A percentile compares a stretch with the other conserved stretches of the same genome.
Conservation (phyloP, 164 flowering plant species). For the Kingdonia uniflora region DNA sequence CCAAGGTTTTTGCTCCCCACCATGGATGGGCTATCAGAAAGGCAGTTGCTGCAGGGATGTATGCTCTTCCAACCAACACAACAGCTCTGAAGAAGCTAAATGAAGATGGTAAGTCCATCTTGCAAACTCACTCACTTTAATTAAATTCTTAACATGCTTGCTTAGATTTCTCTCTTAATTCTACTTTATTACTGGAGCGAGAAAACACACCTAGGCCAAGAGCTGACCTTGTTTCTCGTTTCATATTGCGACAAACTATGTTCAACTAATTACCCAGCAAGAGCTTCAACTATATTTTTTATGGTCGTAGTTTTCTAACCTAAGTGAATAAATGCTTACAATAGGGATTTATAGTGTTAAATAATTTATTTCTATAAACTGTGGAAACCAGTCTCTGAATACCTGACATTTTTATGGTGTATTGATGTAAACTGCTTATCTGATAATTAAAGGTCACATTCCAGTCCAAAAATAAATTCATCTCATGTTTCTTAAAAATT, state of each 20-base stretch:
- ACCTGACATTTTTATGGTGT: no score
- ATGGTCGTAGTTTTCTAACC: no score
- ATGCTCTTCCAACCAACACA: constrained; percentile 64
- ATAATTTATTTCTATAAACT: no score
- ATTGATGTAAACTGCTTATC: no score
- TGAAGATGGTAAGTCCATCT: constrained; percentile 56
- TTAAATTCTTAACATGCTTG: neutral
- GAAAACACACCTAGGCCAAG: neutral
- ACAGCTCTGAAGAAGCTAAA: constrained; percentile 58
- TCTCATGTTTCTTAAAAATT: no score
- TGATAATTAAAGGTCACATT: no score
- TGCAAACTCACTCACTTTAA: neutral
- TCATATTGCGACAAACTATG: neutral
- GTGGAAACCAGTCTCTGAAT: no score
- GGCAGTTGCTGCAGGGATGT: constrained; percentile 85
- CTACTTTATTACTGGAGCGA: neutral
- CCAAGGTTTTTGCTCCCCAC: constrained; percentile 63
- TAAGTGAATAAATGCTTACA: no score
- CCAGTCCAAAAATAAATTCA: no score
- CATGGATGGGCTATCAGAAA: constrained; percentile 79
- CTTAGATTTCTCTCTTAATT: neutral
- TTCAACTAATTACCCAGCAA: neutral
- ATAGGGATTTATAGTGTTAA: no score
- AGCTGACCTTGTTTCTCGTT: no score
- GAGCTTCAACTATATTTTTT: neutral